Base-by-base conservation (phyloP, 202 grass and related monocot genomes). In the Sporobolus alterniflorus region DNA sequence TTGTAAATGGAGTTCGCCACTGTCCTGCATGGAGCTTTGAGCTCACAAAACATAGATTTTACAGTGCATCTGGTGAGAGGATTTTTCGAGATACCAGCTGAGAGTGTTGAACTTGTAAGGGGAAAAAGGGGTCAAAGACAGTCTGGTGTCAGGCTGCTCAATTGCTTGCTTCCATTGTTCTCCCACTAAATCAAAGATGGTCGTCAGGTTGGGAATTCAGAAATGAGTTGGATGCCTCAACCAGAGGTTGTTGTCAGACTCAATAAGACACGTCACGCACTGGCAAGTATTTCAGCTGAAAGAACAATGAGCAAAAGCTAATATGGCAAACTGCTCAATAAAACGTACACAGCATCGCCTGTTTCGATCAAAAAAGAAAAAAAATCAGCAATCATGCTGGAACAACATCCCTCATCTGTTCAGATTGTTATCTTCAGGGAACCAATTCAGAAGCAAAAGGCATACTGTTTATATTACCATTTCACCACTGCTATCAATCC, bases 171-270 rank as follows among this genome's bases (percentile, higher is more conserved):
- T 33, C 16, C 62, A 33, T 40, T 49, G 61, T 47, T 64, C 33
- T 39, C 59, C 72, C 5, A 48, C 72, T 59, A 71, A 85, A 66
- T 81, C 39, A 77, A 81, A 80, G 61, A 56, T 62, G 69, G 51
- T 20, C 75, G 61, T 74, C 57, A 47, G 75, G 52, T 87, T 73
- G 60, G 68, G 44, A 73, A 42, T 70, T 44, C 80, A 63, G 75
- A 75, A 87, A 80, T 56, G 76, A 84, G 76, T 81, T 75, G 81
- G 81, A 87, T 84, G 32, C 81, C 75, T 81, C 72, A 83, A 84
- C 85, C 64, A 5, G 66, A 71, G 29, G 87, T 72, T 61, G 82
- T 48, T 80, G 80, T 78, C 64, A 76, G 46, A 52, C 81, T 71
- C 64, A 65, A 76, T 59, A 70, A 50, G 65, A 49, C 85, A 80